phyloP scores from a whole-genome alignment of 2,329 filamentous ascomycete species.

The Rasamsonia emersonii region DNA sequence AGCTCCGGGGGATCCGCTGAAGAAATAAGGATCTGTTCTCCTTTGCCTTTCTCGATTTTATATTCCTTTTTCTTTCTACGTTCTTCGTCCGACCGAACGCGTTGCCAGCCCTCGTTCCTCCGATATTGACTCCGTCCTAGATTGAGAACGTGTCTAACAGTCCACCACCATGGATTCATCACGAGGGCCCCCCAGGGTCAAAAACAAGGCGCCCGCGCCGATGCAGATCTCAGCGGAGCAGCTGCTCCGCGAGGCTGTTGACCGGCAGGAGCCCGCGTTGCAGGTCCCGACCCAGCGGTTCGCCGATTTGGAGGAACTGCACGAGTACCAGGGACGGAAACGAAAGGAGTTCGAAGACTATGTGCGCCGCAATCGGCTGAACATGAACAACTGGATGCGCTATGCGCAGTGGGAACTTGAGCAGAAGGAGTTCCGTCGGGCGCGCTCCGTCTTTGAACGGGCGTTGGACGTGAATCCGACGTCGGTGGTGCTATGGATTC shows the following conservation, averaged over 20 bases:
- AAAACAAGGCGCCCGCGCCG: slow-evolving; percentile 93
- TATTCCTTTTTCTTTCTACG: not conserved
- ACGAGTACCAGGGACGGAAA: slow-evolving; percentile 94
- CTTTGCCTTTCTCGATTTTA: slow-evolving; percentile 3
- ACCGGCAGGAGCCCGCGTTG: slow-evolving; percentile 80
- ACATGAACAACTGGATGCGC: slow-evolving; percentile 98
- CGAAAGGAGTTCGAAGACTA: slow-evolving; percentile 97
- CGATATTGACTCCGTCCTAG: too few relatives aligned
- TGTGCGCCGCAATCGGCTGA: slow-evolving; percentile 86
- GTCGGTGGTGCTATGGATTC: slow-evolving; percentile 77
- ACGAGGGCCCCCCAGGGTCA: slow-evolving; percentile 88
- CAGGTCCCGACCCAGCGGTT: slow-evolving; percentile 92
- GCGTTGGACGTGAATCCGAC: slow-evolving; percentile 88
- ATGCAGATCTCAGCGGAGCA: slow-evolving; percentile 94
- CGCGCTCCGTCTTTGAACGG: slow-evolving; percentile 87
- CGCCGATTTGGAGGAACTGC: slow-evolving; percentile 91
- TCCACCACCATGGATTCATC: slow-evolving; percentile 68
- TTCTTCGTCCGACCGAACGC: slow-evolving; percentile 1
- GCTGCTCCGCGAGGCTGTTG: slow-evolving; percentile 91
- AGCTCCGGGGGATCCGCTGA: too few relatives aligned
- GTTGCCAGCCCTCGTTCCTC: too few relatives aligned
- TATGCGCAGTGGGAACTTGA: slow-evolving; percentile 97
- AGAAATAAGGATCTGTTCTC: too few relatives aligned
- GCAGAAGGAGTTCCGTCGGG: slow-evolving; percentile 91
- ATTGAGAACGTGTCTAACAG: not conserved